phyloP scores from a whole-genome alignment of 768 basidiomycete species.

The Gloeopeniophorella convolvens region DNA sequence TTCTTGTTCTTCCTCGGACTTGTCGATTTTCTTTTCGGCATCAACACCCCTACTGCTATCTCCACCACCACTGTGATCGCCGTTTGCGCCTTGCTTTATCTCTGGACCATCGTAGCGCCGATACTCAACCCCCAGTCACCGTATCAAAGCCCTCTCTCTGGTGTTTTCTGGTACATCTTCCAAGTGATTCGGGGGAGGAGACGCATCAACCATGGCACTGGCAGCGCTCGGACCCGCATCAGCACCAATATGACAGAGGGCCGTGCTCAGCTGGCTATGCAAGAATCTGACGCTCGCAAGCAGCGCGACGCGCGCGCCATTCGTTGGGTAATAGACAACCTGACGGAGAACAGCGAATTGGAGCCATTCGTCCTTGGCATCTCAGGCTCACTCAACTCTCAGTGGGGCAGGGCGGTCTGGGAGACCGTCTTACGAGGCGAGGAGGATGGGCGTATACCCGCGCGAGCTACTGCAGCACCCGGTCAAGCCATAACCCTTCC shows the following conservation, averaged over 20 bases:
- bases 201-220: not conserved
- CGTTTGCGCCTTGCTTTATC: slow-evolving; percentile 7
- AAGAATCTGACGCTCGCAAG: not conserved
- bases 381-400: slow-evolving; percentile 7
- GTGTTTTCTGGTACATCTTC: slow-evolving; percentile 7
- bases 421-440: not conserved
- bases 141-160: slow-evolving; percentile 7
- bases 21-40: slow-evolving; percentile 37
- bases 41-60: slow-evolving; percentile 10
- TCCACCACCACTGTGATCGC: not conserved
- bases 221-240: not conserved
- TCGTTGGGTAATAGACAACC: slow-evolving; percentile 2
- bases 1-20: slow-evolving; percentile 46
- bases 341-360: slow-evolving; percentile 11
- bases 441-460: not conserved
- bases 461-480: too few species aligned
- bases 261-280: slow-evolving; percentile 16
- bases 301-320: slow-evolving; percentile 14
- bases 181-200: not conserved
- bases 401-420: slow-evolving; percentile 9
- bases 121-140: slow-evolving; percentile 5
- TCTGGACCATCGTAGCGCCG: slow-evolving; percentile 10
- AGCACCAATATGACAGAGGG: slow-evolving; percentile 13
- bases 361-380: slow-evolving; percentile 12
- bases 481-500: too few species aligned